phyloP scores from a whole-genome alignment of 176 grass and related monocot genomes.

The Hordeum vulgare region DNA sequence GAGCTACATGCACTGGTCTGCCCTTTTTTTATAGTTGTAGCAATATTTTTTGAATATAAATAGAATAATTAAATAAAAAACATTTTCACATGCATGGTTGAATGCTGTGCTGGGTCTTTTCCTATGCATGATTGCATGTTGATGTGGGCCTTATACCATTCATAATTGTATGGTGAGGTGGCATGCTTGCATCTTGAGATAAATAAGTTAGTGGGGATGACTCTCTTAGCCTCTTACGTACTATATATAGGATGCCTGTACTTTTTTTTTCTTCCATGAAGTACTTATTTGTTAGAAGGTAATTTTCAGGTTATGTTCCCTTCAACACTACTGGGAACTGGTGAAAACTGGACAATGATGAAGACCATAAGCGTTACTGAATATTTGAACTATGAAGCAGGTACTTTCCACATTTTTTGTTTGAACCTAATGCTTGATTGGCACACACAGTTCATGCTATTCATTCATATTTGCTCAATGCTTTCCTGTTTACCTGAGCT shows the following conservation, averaged over 20 bases:
- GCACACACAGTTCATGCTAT: background rate
- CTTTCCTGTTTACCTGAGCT: slow-evolving; percentile 5
- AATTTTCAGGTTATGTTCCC: slow-evolving; percentile 95
- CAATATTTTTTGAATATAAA: no score
- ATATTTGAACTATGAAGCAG: slow-evolving; percentile 98
- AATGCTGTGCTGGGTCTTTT: no score
- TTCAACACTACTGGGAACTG: slow-evolving; percentile 87
- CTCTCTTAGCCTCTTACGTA: no score
- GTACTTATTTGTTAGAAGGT: background rate
- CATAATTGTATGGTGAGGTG: no score
- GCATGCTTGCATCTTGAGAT: no score
- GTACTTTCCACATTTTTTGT: slow-evolving; percentile 29
- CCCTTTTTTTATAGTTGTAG: no score
- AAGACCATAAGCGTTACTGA: slow-evolving; percentile 97
- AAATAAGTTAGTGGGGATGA: no score
- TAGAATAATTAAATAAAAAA: no score
- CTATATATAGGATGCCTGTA: background rate
- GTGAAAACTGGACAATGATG: slow-evolving; percentile 99
- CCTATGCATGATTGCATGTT: no score
- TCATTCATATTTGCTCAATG: background rate
- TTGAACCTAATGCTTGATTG: background rate
- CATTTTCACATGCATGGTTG: no score
- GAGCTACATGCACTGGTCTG: no score
- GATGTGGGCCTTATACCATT: no score
- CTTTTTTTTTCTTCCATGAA: background rate